These are phyloP conservation scores for Hyaloscypha hepaticicola DNA, from an alignment of 495 filamentous ascomycete species.

Conservation along the genomic window DNA sequence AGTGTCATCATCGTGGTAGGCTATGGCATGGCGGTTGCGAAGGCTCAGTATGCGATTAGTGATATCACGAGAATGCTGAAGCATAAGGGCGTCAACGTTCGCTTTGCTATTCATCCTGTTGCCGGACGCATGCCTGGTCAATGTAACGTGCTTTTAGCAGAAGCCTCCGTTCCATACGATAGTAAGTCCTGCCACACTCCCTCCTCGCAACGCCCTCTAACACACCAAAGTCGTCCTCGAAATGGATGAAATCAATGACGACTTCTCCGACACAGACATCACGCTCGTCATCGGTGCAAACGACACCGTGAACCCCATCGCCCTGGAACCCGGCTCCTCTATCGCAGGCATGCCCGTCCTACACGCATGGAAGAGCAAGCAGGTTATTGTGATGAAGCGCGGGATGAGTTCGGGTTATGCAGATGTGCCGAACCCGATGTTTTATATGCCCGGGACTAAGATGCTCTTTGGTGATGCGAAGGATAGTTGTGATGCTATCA, in stretches of 20 bases:
- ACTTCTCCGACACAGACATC: slow-evolving; percentile 78
- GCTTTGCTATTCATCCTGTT: slow-evolving; percentile 85
- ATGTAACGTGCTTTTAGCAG: slow-evolving; percentile 80
- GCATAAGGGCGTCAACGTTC: slow-evolving; percentile 67
- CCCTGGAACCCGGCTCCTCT: slow-evolving; percentile 70
- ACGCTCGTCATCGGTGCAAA: slow-evolving; percentile 84
- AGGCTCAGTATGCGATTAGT: slow-evolving; percentile 80
- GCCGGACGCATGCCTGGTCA: slow-evolving; percentile 85
- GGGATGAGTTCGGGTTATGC: slow-evolving; percentile 81
- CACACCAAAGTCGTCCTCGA: slow-evolving; percentile 59
- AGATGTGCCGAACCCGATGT: slow-evolving; percentile 85
- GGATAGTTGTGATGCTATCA: slow-evolving; percentile 70
- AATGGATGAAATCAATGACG: slow-evolving; percentile 91
- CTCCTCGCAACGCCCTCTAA: slow-evolving; percentile 24
- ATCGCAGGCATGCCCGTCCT: slow-evolving; percentile 86
- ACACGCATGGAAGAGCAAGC: slow-evolving; percentile 87
- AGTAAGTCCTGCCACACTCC: slow-evolving; percentile 39
- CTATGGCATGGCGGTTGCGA: slow-evolving; percentile 86
- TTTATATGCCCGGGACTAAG: slow-evolving; percentile 77
- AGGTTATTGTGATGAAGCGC: slow-evolving; percentile 84
- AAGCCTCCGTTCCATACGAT: slow-evolving; percentile 80
- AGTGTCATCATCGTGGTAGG: slow-evolving; percentile 78
- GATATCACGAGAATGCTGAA: slow-evolving; percentile 72
- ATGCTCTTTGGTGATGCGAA: slow-evolving; percentile 88
- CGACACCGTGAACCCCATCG: slow-evolving; percentile 83